Conservation (phyloP, 345 rosid genomes). For the Gossypium turneri region DNA sequence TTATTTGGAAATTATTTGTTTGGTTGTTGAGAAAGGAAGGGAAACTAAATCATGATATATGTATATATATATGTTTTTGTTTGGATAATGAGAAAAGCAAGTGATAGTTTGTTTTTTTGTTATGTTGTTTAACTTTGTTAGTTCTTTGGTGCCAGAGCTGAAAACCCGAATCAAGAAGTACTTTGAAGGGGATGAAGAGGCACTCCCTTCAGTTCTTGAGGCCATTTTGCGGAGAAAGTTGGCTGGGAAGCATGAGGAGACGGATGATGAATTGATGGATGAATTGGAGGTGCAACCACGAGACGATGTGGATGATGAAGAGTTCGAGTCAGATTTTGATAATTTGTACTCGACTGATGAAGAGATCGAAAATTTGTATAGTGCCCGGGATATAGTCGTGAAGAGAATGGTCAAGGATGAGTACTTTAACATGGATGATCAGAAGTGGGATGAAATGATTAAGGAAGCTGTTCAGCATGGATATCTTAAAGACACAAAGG, state of each 20-base stretch:
- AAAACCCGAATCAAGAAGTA: conserved; percentile 59
- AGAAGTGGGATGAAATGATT: conserved; percentile 83
- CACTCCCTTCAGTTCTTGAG: conserved; percentile 59
- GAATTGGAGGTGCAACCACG: conserved; percentile 42
- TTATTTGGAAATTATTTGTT: not conserved
- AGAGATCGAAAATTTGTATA: conserved; percentile 69
- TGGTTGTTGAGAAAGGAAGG: not conserved
- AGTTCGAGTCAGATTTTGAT: conserved; percentile 77
- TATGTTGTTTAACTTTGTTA: conserved; percentile 15
- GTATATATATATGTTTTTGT: not conserved
- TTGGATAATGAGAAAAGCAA: not conserved
- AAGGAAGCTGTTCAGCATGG: conserved; percentile 60
- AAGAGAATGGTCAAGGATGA: conserved; percentile 58
- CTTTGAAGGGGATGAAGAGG: conserved; percentile 70
- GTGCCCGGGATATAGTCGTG: conserved; percentile 44
- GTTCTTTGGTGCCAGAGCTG: conserved; percentile 49
- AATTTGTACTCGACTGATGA: conserved; percentile 57
- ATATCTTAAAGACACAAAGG: conserved; percentile 58
- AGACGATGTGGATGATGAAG: conserved; percentile 51
- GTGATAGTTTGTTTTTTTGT: not conserved
- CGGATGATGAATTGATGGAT: conserved; percentile 68
- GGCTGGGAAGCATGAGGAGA: conserved; percentile 56
- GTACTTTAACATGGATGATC: conserved; percentile 70
- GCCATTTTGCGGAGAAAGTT: conserved; percentile 57
- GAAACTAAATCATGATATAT: not conserved